Percentiles rank a stretch among this genome's conserved stretches.
These are phyloP conservation scores for Sugiyamaella valdiviana DNA, from an alignment of 805 yeast genomes.

Conservation along the genomic window DNA sequence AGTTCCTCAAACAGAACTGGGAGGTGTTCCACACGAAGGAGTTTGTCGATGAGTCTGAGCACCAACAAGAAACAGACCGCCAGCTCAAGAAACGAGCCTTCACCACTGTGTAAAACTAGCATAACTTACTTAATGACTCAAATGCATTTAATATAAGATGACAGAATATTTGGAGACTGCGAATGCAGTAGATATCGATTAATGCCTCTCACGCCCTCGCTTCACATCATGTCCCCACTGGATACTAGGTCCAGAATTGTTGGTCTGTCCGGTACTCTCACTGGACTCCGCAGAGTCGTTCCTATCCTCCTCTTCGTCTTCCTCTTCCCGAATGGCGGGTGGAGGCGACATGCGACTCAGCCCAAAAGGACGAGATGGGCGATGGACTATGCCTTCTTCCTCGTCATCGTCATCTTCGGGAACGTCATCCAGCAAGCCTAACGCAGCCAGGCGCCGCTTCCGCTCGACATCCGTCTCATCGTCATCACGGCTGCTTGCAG, in stretches of 20 bases:
- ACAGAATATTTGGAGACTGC: neutral
- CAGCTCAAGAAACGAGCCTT: conserved; percentile 67
- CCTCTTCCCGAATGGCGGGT: conserved; percentile 14
- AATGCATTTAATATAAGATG: neutral
- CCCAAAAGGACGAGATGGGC: neutral
- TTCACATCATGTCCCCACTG: conserved; percentile 18
- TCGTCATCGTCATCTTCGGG: conserved; percentile 24
- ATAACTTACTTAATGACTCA: conserved; percentile 1
- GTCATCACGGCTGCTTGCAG: conserved; percentile 9
- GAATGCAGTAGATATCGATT: neutral
- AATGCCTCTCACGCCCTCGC: neutral
- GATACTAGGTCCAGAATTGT: conserved; percentile 4
- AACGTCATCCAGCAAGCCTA: conserved; percentile 25
- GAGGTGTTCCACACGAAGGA: conserved; percentile 64
- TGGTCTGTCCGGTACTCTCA: neutral
- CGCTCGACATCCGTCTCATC: conserved; percentile 64
- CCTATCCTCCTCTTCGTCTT: conserved; percentile 12
- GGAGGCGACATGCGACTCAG: conserved; percentile 5
- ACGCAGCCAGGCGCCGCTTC: conserved; percentile 47
- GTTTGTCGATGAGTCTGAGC: conserved; percentile 63
- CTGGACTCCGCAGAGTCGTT: neutral
- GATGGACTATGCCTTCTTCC: conserved; percentile 6
- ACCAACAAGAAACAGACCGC: conserved; percentile 46
- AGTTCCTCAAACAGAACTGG: conserved; percentile 72
- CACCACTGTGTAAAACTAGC: conserved; percentile 13